Base-by-base conservation (phyloP, 805 yeast species). In the Ogataea glucozyma region DNA sequence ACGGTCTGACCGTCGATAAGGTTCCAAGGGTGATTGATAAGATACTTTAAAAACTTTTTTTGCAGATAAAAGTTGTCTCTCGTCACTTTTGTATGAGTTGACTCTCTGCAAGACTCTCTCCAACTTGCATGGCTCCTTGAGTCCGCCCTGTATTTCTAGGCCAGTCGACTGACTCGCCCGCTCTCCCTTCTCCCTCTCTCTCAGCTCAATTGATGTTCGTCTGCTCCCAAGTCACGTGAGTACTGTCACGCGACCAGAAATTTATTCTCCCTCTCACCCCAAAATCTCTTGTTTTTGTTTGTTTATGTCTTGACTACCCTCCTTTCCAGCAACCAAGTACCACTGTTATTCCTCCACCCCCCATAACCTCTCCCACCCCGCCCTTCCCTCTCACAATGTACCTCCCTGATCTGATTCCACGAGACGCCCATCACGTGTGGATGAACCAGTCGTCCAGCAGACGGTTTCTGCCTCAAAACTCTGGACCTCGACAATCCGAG, bases 371-470 rank as follows among this genome's bases (percentile, higher is more conserved):
- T 34, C 22, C 19, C 40, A 4, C 38, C 38, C 12, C 24, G 24
- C n/a, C 12, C 19, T 13, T 17, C 13, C 12, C 19, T 13, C 11
- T 18, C 13, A 33, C 10, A 3, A 76, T 76, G 82, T 75, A 71
- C 50, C 55, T 75, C 36, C 81, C 82, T 8, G 65, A 64, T 37
- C 42, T 76, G 40, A 67, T 73, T 13, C 70, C 78, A 0, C 57
- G 69, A 16, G 76, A 74, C 42, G 66, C 72, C 12, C 77, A 70
- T 51, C 67, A 65, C 30, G 58, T 72, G 9, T 75, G 81, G 80
- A 53, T 52, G 56, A 46, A 48, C n/a, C 47, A 44, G 20, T 42
- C 59, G 10, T 35, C 44, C 27, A 32, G 37, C 23, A 30, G 19
- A 13, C 40, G 29, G 6, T 21, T 33, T 10, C 21, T 30, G 42